A percentile compares a stretch with the other conserved stretches of the same genome.
Conservation (phyloP, 805 yeast species). For the Saturnispora saitoi region DNA sequence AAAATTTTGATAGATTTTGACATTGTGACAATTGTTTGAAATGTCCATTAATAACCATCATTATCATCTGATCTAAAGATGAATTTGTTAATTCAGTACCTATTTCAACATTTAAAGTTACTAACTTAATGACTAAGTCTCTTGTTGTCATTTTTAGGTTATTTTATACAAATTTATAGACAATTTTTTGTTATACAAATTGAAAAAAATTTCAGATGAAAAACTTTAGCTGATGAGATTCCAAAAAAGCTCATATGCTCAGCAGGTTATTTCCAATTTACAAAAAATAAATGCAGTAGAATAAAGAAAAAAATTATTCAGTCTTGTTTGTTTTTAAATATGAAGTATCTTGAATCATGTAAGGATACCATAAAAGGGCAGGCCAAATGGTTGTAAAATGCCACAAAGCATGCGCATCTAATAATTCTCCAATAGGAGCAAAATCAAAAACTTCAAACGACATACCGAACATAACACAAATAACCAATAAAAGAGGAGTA, state of each 20-base stretch:
- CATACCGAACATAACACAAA: slow-evolving; percentile 62
- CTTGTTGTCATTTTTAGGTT: background rate
- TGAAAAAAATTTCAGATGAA: background rate
- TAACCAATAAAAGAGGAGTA: slow-evolving; percentile 45
- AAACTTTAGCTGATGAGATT: background rate
- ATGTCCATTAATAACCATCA: slow-evolving; percentile 7
- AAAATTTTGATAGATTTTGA: slow-evolving; percentile 17
- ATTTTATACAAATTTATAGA: background rate
- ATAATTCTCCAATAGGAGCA: slow-evolving; percentile 54
- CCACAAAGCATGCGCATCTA: slow-evolving; percentile 95
- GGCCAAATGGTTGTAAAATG: slow-evolving; percentile 85
- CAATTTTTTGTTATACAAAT: background rate
- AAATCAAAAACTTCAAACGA: slow-evolving; percentile 88
- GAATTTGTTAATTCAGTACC: slow-evolving; percentile 4
- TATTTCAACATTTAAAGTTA: slow-evolving; percentile 4
- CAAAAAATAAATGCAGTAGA: no score
- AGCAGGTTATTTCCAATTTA: background rate
- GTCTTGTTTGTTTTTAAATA: slow-evolving; percentile 24
- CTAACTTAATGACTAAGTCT: slow-evolving; percentile 1
- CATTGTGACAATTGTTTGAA: slow-evolving; percentile 3
- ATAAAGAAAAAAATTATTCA: slow-evolving; percentile 11
- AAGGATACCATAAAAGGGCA: slow-evolving; percentile 62
- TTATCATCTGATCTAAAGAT: background rate
- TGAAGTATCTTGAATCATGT: slow-evolving; percentile 39
- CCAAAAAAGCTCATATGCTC: background rate